Evolutionary conservation across 164 flowering plant species (phyloP), one percentile per base, ranked within the genome.

Genomic region (Saururus chinensis): DNA sequence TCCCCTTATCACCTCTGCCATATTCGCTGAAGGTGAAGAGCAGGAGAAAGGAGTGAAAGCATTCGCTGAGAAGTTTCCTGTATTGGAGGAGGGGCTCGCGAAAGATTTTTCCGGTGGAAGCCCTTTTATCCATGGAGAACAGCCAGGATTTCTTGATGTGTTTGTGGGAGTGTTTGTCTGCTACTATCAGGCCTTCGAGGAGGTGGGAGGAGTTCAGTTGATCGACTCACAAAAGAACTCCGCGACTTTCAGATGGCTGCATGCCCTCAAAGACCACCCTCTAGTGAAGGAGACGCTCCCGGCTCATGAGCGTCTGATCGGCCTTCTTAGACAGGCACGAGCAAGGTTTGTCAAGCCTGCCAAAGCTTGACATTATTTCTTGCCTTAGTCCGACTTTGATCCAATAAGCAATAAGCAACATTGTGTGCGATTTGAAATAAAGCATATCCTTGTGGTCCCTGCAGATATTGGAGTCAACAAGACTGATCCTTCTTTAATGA

Each of bases 1-100:
- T 10, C 5, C 12, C 49, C 12, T 1, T 42, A 10, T 4, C 49
- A 42, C 7, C 4, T 4, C 12, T 42, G 19, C 25, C 2, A 1
- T 23, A 4, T 11, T 12, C 4, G 17, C 16, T 1, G 57, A 9
- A 24, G 76, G 74, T 19, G 76, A 72, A 56, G 70, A 64, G 4
- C 71, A 68, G 48, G 68, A 62, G 40, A 67, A 68, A 63, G 76
- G 72, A 16, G 17, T 35, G 11, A 22, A 64, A 60, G 73, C 70
- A 21, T 25, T 63, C 22, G 13, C 4, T 8, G 71, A 68, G 70
- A 79, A 64, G 5, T 52, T 75, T 37, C 40, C 23, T 2, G 20
- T 75, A 16, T 14, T 78, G 10, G 80, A 73, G 68, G 70, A 75
- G 69, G 65, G 73, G 0, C 35, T 70, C 21, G 17, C 37, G 24